Percentiles rank a stretch among this genome's conserved stretches.
phyloP scores from a whole-genome alignment of 176 grass and related monocot genomes.

The Poa annua region DNA sequence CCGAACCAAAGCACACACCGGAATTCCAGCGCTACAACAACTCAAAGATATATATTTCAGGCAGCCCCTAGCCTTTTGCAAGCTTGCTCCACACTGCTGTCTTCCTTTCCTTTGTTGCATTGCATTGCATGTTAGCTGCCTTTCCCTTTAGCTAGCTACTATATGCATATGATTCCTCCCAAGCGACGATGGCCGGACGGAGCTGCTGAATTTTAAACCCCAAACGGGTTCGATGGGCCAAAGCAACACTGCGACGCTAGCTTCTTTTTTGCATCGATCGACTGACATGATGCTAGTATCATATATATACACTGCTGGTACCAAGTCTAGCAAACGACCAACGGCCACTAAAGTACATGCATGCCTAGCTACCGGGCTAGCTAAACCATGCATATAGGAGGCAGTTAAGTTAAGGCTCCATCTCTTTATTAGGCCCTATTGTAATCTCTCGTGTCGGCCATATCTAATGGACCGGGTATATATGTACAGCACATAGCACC shows the following conservation, averaged over 20 bases:
- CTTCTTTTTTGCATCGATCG: constrained; percentile 1
- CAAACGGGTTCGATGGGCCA: constrained; percentile 8
- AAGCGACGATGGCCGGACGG: not conserved
- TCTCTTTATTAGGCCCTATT: constrained; percentile 16
- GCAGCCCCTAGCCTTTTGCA: constrained; percentile 24
- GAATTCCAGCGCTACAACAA: constrained; percentile 42
- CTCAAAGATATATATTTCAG: not conserved
- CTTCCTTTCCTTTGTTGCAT: constrained; percentile 43
- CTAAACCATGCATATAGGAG: constrained; percentile 26
- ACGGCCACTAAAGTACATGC: constrained; percentile 40
- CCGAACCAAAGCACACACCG: not conserved
- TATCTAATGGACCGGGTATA: not conserved
- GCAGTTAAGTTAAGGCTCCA: constrained; percentile 41
- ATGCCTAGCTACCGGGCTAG: not conserved
- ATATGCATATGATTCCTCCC: constrained; percentile 53
- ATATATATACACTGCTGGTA: not conserved
- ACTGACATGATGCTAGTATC: constrained; percentile 9
- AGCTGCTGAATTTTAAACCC: constrained; percentile 36
- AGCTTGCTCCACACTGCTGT: constrained; percentile 32
- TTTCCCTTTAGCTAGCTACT: constrained; percentile 27
- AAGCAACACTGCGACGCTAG: not conserved
- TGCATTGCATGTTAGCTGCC: constrained; percentile 43
- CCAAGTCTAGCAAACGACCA: constrained; percentile 24
- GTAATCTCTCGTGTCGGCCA: constrained; percentile 38
- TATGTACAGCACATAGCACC: too few relatives aligned